phyloP scores from a whole-genome alignment of 352 stramenopile genomes.

The Globisporangium recalcitrans region DNA sequence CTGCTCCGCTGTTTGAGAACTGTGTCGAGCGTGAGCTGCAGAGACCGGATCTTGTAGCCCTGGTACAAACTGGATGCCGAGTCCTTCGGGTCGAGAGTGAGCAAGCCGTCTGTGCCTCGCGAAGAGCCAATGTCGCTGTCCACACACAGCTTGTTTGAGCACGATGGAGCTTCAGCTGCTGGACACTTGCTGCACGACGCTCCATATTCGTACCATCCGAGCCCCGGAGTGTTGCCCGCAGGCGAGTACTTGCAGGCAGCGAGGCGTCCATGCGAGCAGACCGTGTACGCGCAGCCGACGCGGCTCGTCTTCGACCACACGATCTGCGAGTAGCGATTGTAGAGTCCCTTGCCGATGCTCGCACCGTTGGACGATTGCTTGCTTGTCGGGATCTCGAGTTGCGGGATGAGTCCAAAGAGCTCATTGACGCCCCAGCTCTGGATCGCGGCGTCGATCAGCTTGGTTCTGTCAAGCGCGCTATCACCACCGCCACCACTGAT shows the following conservation, averaged over 20 bases:
- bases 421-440: slow-evolving; percentile 14
- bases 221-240: not conserved
- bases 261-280: slow-evolving; percentile 4
- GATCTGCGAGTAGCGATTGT: slow-evolving; percentile 17
- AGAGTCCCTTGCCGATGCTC: slow-evolving; percentile 7
- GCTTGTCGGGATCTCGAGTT: slow-evolving; percentile 3
- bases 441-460: slow-evolving; percentile 16
- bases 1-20: not conserved
- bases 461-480: not conserved
- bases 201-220: slow-evolving; percentile 13
- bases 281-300: slow-evolving; percentile 15
- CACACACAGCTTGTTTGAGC: slow-evolving; percentile 2
- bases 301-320: slow-evolving; percentile 15
- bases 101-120: too few species aligned
- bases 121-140: not conserved
- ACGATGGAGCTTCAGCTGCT: not conserved
- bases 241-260: slow-evolving; percentile 17
- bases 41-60: slow-evolving; percentile 11
- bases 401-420: slow-evolving; percentile 10
- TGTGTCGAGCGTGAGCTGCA: slow-evolving; percentile 16
- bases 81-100: not conserved
- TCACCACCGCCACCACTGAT: not conserved
- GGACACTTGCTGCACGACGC: slow-evolving; percentile 7
- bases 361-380: not conserved
- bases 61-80: slow-evolving; percentile 3